phyloP scores from a whole-genome alignment of 345 rosid genomes.

The Psidium guajava region DNA sequence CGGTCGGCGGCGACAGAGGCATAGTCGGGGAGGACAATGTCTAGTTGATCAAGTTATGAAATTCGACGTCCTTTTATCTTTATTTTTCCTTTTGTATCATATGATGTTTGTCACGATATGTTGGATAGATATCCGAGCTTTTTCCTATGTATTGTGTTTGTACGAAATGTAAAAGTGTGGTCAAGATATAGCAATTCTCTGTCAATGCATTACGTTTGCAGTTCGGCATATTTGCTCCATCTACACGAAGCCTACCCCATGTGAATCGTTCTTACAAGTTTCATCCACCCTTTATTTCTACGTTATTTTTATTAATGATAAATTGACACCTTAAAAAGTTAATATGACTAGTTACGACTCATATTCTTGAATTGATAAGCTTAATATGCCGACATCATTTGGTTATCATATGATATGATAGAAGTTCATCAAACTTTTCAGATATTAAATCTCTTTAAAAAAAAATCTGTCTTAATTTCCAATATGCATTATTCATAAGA shows the following conservation, averaged over 20 bases:
- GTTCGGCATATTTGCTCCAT: not conserved
- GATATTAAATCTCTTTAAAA: not conserved
- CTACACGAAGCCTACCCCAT: too few relatives aligned
- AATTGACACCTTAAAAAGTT: too few relatives aligned
- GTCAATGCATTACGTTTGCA: not conserved
- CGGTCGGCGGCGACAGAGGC: not conserved
- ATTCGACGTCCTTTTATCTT: not conserved
- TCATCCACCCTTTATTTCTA: too few relatives aligned
- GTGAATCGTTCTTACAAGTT: too few relatives aligned
- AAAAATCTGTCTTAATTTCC: not conserved
- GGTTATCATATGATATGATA: not conserved
- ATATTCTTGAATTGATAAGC: too few relatives aligned
- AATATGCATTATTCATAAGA: too few relatives aligned
- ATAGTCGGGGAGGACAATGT: not conserved
- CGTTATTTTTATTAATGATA: too few relatives aligned
- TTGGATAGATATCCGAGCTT: not conserved
- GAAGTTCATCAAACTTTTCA: not conserved
- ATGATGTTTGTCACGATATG: not conserved
- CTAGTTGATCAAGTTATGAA: not conserved
- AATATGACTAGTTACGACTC: too few relatives aligned
- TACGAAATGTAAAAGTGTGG: not conserved
- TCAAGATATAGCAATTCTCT: not conserved
- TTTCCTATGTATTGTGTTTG: not conserved
- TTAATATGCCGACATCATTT: too few relatives aligned
- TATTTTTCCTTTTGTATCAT: rapidly evolving